A percentile compares a stretch with the other conserved stretches of the same genome.
phyloP scores from a whole-genome alignment of 208 protist genomes.

The Trypanosoma theileri region DNA sequence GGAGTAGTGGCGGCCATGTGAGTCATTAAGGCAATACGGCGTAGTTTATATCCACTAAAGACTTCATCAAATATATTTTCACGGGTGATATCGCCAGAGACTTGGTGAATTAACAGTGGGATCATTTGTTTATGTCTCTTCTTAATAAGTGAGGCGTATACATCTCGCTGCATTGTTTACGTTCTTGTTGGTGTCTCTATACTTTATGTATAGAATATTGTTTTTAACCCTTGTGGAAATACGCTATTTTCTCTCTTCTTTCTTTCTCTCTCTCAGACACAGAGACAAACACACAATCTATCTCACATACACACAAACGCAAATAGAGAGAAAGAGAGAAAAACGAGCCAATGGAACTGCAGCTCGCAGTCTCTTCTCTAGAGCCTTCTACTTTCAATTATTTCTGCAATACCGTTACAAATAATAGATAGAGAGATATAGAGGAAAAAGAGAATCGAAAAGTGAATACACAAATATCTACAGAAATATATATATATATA shows the following conservation, averaged over 20 bases:
- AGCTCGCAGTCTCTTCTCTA: too few relatives aligned
- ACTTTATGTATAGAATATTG: constrained; percentile 5
- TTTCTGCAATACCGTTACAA: too few relatives aligned
- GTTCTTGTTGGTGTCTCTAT: constrained; percentile 3
- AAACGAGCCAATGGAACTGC: too few relatives aligned
- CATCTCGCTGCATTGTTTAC: constrained; percentile 73
- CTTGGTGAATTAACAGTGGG: constrained; percentile 64
- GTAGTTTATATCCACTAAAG: constrained; percentile 63
- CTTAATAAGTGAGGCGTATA: constrained; percentile 73
- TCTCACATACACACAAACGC: too few relatives aligned
- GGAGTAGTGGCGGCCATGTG: constrained; percentile 38
- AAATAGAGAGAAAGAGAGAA: too few relatives aligned
- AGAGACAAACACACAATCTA: too few relatives aligned
- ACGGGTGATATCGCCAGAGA: constrained; percentile 57
- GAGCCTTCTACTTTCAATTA: too few relatives aligned
- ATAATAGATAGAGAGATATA: too few relatives aligned
- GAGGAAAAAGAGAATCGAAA: too few relatives aligned
- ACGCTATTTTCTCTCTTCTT: too few relatives aligned
- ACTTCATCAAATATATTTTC: constrained; percentile 67
- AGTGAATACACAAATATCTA: too few relatives aligned
- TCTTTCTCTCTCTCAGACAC: too few relatives aligned
- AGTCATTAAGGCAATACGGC: constrained; percentile 85
- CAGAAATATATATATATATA: neutral
- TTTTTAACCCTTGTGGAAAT: neutral
- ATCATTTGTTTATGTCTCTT: constrained; percentile 57